Percentiles rank a stretch among this genome's conserved stretches.
Conservation (phyloP, 495 filamentous ascomycete species). For the Tuber calosporum region DNA sequence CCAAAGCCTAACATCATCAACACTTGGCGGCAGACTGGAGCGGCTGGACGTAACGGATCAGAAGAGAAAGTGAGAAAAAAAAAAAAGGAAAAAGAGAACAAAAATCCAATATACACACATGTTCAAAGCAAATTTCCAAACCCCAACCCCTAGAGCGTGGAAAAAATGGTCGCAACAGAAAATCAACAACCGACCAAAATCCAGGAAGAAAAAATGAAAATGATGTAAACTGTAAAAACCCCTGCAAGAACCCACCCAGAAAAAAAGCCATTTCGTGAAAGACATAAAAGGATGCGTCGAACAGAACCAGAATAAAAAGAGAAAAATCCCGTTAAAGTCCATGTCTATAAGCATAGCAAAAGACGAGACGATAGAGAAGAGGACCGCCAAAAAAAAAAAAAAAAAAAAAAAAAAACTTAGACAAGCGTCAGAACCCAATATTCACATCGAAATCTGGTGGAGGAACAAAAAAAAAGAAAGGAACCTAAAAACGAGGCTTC, state of each 20-base stretch:
- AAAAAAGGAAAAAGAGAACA: not conserved
- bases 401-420: constrained; percentile 4
- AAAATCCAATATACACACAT: not conserved
- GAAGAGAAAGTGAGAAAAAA: not conserved
- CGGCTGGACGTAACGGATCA: not conserved
- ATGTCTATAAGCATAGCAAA: constrained; percentile 4
- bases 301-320: not conserved
- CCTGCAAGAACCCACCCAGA: not conserved
- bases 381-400: constrained; percentile 7
- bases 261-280: constrained; percentile 2
- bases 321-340: not conserved
- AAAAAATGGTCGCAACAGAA: not conserved
- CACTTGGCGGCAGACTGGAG: not conserved
- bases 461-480: not conserved
- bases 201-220: not conserved
- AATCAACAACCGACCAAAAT: not conserved
- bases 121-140: constrained; percentile 5
- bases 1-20: not conserved
- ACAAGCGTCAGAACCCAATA: not conserved
- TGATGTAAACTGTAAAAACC: too few relatives aligned
- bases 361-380: not conserved
- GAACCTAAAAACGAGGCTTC: not conserved
- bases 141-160: not conserved
- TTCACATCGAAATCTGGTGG: not conserved
- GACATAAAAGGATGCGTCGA: not conserved